These are phyloP conservation scores for Tylopilus sp. DNA, from an alignment of 768 basidiomycete species.

Conservation along the genomic window DNA sequence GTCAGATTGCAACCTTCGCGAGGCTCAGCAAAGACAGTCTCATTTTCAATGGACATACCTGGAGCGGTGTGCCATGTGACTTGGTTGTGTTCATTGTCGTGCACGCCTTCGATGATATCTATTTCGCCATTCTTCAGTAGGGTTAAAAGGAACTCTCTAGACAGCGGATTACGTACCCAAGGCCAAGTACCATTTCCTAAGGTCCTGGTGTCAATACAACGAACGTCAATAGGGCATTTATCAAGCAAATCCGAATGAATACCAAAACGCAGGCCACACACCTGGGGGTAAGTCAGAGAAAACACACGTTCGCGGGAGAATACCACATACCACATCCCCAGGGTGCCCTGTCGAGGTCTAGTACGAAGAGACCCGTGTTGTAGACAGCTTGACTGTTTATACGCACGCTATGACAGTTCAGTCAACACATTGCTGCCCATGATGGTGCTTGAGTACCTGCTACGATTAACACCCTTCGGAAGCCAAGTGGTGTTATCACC, in stretches of 20 bases:
- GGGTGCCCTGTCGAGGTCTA: slow-evolving; percentile 81
- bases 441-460: slow-evolving; percentile 43
- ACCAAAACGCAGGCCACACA: slow-evolving; percentile 85
- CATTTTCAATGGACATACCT: slow-evolving; percentile 34
- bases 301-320: not conserved
- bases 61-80: slow-evolving; percentile 76
- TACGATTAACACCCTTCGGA: slow-evolving; percentile 48
- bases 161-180: slow-evolving; percentile 38
- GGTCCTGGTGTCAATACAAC: slow-evolving; percentile 21
- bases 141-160: slow-evolving; percentile 5
- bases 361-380: slow-evolving; percentile 77
- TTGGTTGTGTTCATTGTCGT: slow-evolving; percentile 82
- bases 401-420: slow-evolving; percentile 53
- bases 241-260: slow-evolving; percentile 20
- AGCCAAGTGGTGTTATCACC: slow-evolving; percentile 66
- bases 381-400: slow-evolving; percentile 63
- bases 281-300: slow-evolving; percentile 35
- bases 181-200: slow-evolving; percentile 60
- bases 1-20: slow-evolving; percentile 56
- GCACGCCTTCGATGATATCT: slow-evolving; percentile 82
- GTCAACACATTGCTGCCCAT: slow-evolving; percentile 2
- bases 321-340: slow-evolving; percentile 72
- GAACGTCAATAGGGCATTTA: slow-evolving; percentile 1
- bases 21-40: not conserved
- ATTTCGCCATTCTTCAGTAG: slow-evolving; percentile 65